A percentile compares a stretch with the other conserved stretches of the same genome.
phyloP scores from a whole-genome alignment of 176 grass and related monocot genomes.

The Luzula sylvatica region DNA sequence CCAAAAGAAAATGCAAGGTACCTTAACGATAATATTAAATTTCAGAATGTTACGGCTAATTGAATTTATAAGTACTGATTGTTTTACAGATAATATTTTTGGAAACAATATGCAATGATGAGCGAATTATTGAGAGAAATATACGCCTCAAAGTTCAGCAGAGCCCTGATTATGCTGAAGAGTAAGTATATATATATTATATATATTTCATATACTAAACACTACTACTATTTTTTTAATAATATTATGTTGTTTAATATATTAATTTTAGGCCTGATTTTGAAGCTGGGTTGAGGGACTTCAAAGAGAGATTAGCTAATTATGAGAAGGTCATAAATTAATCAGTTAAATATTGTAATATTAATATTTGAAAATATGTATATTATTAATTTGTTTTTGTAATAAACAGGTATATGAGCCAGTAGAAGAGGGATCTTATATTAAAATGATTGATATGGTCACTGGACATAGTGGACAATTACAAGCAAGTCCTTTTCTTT shows the following conservation, averaged over 20 bases:
- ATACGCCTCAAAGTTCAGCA: slow-evolving; percentile 96
- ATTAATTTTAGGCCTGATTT: slow-evolving; percentile 66
- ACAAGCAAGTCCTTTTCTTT: slow-evolving; percentile 43
- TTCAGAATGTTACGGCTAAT: slow-evolving; percentile 5
- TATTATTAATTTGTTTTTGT: slow-evolving; percentile 3
- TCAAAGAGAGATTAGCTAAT: slow-evolving; percentile 83
- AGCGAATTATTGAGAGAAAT: slow-evolving; percentile 82
- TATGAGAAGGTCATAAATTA: slow-evolving; percentile 72
- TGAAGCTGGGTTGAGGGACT: slow-evolving; percentile 85
- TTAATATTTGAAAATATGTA: slow-evolving; percentile 1
- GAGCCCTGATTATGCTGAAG: slow-evolving; percentile 95
- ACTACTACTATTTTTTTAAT: neutral
- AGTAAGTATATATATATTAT: slow-evolving; percentile 72
- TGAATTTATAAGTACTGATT: slow-evolving; percentile 9
- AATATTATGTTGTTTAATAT: neutral
- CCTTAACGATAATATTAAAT: slow-evolving; percentile 6
- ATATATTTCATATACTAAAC: neutral
- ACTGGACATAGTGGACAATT: slow-evolving; percentile 75
- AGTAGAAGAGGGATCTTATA: slow-evolving; percentile 88
- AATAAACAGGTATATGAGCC: slow-evolving; percentile 71
- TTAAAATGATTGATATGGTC: slow-evolving; percentile 98
- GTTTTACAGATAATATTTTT: slow-evolving; percentile 78
- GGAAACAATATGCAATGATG: slow-evolving; percentile 97
- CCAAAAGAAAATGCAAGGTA: slow-evolving; percentile 98
- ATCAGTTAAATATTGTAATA: slow-evolving; percentile 19